Conservation (phyloP, 2,329 filamentous ascomycete species). For the Cercospora canescens region DNA sequence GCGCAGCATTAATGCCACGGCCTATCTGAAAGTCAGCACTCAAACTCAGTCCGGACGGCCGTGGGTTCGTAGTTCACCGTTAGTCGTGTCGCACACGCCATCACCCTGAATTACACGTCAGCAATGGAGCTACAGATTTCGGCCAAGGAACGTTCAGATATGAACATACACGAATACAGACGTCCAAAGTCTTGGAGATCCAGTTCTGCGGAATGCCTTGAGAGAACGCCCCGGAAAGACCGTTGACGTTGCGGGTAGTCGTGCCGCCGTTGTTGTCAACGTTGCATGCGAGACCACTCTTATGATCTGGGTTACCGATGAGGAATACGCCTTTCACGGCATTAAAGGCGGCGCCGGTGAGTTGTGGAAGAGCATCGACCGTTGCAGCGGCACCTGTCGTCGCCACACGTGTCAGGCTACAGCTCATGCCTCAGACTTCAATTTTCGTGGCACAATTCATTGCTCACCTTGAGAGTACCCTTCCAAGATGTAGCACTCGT, state of each 20-base stretch:
- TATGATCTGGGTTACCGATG: conserved; percentile 38
- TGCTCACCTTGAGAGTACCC: conserved; percentile 37
- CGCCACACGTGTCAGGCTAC: neutral
- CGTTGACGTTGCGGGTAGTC: conserved; percentile 37
- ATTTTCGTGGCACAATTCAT: neutral
- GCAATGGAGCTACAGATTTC: neutral
- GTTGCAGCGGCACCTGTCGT: conserved; percentile 35
- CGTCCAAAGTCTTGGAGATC: conserved; percentile 40
- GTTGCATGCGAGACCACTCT: conserved; percentile 31
- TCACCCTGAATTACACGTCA: conserved; percentile 31
- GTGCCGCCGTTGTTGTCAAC: conserved; percentile 38
- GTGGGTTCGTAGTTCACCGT: conserved; percentile 12
- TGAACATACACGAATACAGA: conserved; percentile 27
- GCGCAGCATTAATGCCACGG: conserved; percentile 34
- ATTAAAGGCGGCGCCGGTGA: conserved; percentile 36
- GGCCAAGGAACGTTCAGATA: neutral
- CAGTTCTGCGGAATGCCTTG: conserved; percentile 35
- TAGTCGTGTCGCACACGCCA: conserved; percentile 39
- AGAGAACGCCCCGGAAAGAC: conserved; percentile 15
- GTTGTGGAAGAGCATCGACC: conserved; percentile 34
- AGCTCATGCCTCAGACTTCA: neutral
- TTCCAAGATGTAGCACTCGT: conserved; percentile 40
- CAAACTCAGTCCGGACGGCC: neutral
- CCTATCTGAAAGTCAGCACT: conserved; percentile 15
- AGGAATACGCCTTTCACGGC: conserved; percentile 42